phyloP scores from a whole-genome alignment of 768 basidiomycete species.

The Rubroboletus satanas region DNA sequence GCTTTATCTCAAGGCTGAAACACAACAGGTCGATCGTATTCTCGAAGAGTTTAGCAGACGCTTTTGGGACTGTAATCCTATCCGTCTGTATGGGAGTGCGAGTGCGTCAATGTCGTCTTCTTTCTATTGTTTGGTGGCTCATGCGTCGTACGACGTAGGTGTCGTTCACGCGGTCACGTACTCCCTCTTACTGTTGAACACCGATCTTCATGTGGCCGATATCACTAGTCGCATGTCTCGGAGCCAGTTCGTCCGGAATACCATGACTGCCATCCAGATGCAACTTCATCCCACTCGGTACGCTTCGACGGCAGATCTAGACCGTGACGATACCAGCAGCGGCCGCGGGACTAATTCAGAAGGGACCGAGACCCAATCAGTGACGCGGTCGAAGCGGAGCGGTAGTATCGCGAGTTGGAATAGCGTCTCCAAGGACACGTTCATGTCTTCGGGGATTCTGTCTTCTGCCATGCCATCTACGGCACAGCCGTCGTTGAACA shows the following conservation, averaged over 20 bases:
- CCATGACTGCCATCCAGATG: slow-evolving; percentile 78
- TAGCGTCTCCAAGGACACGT: slow-evolving; percentile 63
- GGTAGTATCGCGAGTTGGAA: slow-evolving; percentile 85
- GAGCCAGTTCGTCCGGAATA: slow-evolving; percentile 88
- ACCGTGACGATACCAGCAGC: slow-evolving; percentile 64
- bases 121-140: background rate
- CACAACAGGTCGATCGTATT: slow-evolving; percentile 97
- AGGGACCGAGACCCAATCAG: slow-evolving; percentile 45
- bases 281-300: slow-evolving; percentile 59
- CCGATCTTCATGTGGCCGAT: slow-evolving; percentile 95
- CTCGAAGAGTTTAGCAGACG: slow-evolving; percentile 86
- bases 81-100: slow-evolving; percentile 74
- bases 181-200: slow-evolving; percentile 90
- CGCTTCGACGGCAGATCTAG: slow-evolving; percentile 59
- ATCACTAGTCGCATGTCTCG: slow-evolving; percentile 86
- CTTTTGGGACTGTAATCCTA: slow-evolving; percentile 90
- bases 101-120: slow-evolving; percentile 47
- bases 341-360: slow-evolving; percentile 54
- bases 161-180: slow-evolving; percentile 95
- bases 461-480: slow-evolving; percentile 35
- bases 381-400: slow-evolving; percentile 64
- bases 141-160: slow-evolving; percentile 41
- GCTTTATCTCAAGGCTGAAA: slow-evolving; percentile 91
- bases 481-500: slow-evolving; percentile 43
- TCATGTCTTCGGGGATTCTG: slow-evolving; percentile 38